Evolutionary conservation across 2,329 filamentous ascomycete species (phyloP).

Genomic region (Septoria petroselini): DNA sequence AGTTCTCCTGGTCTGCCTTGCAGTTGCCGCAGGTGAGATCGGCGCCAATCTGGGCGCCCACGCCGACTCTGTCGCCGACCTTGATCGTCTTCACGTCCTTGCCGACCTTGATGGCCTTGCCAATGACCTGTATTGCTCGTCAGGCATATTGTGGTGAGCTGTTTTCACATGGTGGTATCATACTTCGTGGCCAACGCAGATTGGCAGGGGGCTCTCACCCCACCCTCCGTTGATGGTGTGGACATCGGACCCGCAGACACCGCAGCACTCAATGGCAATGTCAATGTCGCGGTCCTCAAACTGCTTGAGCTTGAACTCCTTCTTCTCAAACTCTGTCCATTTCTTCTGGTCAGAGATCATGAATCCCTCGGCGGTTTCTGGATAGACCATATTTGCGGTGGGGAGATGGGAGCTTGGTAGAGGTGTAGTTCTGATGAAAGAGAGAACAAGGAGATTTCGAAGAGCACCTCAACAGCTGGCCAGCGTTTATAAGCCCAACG

Average conservation of each 20-base stretch:
- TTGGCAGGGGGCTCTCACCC: constrained; percentile 61
- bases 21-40: constrained; percentile 51
- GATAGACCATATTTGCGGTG: constrained; percentile 47
- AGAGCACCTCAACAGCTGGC: no score
- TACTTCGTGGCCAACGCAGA: constrained; percentile 65
- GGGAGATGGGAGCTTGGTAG: neutral
- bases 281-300: constrained; percentile 86
- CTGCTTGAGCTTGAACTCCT: constrained; percentile 73
- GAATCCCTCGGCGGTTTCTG: constrained; percentile 52
- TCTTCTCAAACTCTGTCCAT: constrained; percentile 54
- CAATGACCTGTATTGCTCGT: constrained; percentile 52
- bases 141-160: no score
- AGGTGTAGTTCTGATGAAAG: neutral
- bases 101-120: constrained; percentile 50
- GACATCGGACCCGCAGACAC: constrained; percentile 46
- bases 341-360: constrained; percentile 57
- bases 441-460: neutral
- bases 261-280: constrained; percentile 79
- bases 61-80: constrained; percentile 45
- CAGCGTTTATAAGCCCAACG: constrained; percentile 2
- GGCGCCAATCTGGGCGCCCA: constrained; percentile 51
- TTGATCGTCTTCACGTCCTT: constrained; percentile 51
- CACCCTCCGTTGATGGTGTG: constrained; percentile 52
- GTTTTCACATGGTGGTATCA: neutral
- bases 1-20: constrained; percentile 54